Base-by-base conservation (phyloP, 1,284 basidiomycete species). In the Cryptococcus sp. region DNA sequence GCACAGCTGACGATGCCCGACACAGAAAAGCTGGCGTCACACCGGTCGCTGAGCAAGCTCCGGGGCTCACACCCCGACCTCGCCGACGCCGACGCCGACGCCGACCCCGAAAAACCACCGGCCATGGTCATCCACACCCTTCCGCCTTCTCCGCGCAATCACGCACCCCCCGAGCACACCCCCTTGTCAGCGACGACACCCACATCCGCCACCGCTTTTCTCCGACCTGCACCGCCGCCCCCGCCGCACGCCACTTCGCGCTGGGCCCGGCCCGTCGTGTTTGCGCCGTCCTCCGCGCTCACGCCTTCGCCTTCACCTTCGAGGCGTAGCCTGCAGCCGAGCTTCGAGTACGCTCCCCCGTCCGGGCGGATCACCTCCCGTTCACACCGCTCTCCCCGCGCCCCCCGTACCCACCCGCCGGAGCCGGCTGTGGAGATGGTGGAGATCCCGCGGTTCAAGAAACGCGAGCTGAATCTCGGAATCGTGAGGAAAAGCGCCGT, bases 381-480 rank as follows among this genome's bases (percentile, higher is more conserved):
- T 9, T 33, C 28, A 5, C 28, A 33, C 9, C 28, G 9, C 28
- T 33, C 28, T 9, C n/a, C n/a, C n/a, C n/a, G n/a, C n/a, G n/a
- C n/a, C n/a, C n/a, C n/a, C n/a, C n/a, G n/a, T n/a, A n/a, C n/a
- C n/a, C n/a, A n/a, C n/a, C 39, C 46, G 12, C 58, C 37, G 18
- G 42, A 36, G 50, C 51, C 45, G 12, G 59, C 54, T 33, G 47
- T 42, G 2, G 62, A 59, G 4, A 39, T 67, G 49, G 56, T 74
- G 3, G 72, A 74, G 62, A 74, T 74, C n/a, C 72, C 72, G 5
- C 50, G 72, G 15, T 74, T 74, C 59, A 72, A 71, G 60, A 67
- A 64, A 46, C 52, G 60, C 18, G 68, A 69, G 49, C 50, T 74
- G 51, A 72, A 74, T 51, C 50, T 74, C 18, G 62, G 54, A 8